Evolutionary conservation across 352 stramenopile species (phyloP).

Genomic region (Blastocystis sp.): DNA sequence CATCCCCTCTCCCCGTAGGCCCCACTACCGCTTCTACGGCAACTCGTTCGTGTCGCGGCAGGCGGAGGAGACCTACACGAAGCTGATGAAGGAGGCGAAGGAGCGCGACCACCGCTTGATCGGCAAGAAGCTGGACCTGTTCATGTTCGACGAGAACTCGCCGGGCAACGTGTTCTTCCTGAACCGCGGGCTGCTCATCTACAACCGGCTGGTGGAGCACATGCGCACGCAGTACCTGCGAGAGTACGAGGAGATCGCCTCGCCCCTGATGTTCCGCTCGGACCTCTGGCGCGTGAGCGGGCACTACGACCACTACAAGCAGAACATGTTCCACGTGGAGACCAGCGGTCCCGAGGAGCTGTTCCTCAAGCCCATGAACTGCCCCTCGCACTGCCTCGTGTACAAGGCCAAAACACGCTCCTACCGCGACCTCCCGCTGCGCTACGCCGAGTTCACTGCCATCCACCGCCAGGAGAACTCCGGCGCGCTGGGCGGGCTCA

Average conservation of each 20-base stretch:
- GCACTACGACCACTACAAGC: slow-evolving; percentile 94
- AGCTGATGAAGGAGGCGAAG: slow-evolving; percentile 89
- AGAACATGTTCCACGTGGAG: slow-evolving; percentile 96
- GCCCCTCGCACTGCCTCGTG: slow-evolving; percentile 94
- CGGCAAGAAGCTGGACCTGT: slow-evolving; percentile 89
- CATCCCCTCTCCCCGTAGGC: background rate
- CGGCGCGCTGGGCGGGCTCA: slow-evolving; percentile 91
- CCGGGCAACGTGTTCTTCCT: slow-evolving; percentile 95
- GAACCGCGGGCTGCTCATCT: slow-evolving; percentile 91
- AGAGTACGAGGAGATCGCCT: slow-evolving; percentile 91
- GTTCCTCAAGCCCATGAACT: slow-evolving; percentile 95
- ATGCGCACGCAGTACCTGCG: slow-evolving; percentile 84
- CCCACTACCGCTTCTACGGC: slow-evolving; percentile 85
- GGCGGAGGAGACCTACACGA: slow-evolving; percentile 90
- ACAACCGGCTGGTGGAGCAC: slow-evolving; percentile 94
- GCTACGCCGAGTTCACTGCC: slow-evolving; percentile 92
- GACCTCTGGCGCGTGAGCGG: slow-evolving; percentile 92
- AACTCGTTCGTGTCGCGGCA: slow-evolving; percentile 95
- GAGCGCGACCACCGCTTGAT: slow-evolving; percentile 91
- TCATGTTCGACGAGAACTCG: slow-evolving; percentile 88
- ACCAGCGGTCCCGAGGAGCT: slow-evolving; percentile 83
- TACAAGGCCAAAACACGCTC: slow-evolving; percentile 87
- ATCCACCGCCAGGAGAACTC: slow-evolving; percentile 92
- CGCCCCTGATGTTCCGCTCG: slow-evolving; percentile 94
- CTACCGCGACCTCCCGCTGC: slow-evolving; percentile 91